Conservation (phyloP, 1,284 basidiomycete genomes). For the Ganoderma multipileum region DNA sequence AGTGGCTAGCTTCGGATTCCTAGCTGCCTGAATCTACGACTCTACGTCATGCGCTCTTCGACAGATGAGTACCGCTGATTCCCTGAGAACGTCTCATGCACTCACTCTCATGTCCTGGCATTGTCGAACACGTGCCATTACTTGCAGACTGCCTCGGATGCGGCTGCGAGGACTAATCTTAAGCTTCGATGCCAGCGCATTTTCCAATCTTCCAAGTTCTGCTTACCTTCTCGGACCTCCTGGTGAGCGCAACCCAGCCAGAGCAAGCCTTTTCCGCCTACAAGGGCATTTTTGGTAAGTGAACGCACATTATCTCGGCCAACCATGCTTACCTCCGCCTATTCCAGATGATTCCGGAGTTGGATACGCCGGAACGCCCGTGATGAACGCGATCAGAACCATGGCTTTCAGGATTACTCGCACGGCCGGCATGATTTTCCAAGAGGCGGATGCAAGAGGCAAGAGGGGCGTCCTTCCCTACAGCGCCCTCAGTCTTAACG, state of each 20-base stretch:
- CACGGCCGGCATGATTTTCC: neutral
- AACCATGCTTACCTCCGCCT: neutral
- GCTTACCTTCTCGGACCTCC: neutral
- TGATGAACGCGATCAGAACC: neutral
- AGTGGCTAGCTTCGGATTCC: neutral
- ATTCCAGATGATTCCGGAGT: neutral
- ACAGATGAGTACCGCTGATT: neutral
- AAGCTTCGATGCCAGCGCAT: neutral
- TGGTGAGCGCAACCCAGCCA: neutral
- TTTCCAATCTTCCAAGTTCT: neutral
- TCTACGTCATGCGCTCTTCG: neutral
- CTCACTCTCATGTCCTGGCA: neutral
- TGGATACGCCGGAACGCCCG: neutral
- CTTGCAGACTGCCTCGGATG: neutral
- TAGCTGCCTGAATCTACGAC: neutral
- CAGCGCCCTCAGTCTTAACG: neutral
- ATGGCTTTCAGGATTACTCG: neutral
- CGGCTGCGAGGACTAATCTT: neutral
- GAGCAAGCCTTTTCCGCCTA: neutral
- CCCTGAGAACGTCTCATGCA: neutral
- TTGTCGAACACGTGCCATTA: neutral
- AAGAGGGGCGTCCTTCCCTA: neutral
- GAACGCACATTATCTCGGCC: neutral
- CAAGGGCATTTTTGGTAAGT: neutral
- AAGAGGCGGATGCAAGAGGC: neutral